Evolutionary conservation across 1,139 yeast genomes (phyloP).

Genomic region (Candida gigantensis): DNA sequence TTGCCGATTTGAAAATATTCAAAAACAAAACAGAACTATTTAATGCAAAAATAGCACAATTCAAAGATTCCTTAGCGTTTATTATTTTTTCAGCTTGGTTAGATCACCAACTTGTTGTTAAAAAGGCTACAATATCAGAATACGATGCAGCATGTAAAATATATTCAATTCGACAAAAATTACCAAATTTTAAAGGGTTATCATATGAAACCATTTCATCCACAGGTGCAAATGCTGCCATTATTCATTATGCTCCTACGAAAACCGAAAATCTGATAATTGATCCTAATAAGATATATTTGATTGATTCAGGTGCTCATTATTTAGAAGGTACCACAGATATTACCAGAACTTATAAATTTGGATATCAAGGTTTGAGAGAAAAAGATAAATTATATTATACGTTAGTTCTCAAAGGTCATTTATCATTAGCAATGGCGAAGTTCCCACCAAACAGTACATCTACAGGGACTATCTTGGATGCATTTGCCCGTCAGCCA

Average conservation of each 20-base stretch:
- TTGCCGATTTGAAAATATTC: slow-evolving; percentile 36
- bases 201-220: slow-evolving; percentile 58
- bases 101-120: slow-evolving; percentile 33
- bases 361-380: slow-evolving; percentile 29
- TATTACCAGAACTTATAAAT: slow-evolving; percentile 54
- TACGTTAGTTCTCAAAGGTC: slow-evolving; percentile 57
- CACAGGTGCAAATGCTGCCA: slow-evolving; percentile 55
- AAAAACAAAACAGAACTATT: slow-evolving; percentile 41
- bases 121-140: slow-evolving; percentile 31
- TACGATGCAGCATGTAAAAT: slow-evolving; percentile 48
- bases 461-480: slow-evolving; percentile 48
- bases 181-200: slow-evolving; percentile 52
- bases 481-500: slow-evolving; percentile 52
- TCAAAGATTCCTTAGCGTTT: slow-evolving; percentile 46
- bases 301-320: slow-evolving; percentile 58
- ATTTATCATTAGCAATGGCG: slow-evolving; percentile 55
- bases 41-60: slow-evolving; percentile 44
- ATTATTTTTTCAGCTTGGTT: slow-evolving; percentile 45
- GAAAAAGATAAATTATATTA: slow-evolving; percentile 40
- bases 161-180: slow-evolving; percentile 37
- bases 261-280: slow-evolving; percentile 38
- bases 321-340: slow-evolving; percentile 62
- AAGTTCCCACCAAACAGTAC: slow-evolving; percentile 44
- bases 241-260: slow-evolving; percentile 59
- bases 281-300: slow-evolving; percentile 43